A percentile compares a stretch with the other conserved stretches of the same genome.
Evolutionary conservation across 768 basidiomycete genomes (phyloP).

Genomic region (Sistotremastrum niveocremeum): DNA sequence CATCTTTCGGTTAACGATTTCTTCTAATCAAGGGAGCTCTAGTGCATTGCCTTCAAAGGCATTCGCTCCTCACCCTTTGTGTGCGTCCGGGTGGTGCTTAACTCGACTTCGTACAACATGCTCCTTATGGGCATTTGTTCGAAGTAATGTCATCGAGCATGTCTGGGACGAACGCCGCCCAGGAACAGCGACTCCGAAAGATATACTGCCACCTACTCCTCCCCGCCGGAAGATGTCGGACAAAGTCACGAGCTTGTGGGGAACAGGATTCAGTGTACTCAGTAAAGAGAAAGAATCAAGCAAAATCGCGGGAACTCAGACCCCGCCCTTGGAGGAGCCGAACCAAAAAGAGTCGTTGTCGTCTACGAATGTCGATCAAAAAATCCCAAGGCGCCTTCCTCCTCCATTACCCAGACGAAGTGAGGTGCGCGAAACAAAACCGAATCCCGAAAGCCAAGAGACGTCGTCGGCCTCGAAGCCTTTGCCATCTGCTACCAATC

Average conservation of each 20-base stretch:
- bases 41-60: constrained; percentile 20
- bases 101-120: constrained; percentile 75
- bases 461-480: background rate
- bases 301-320: background rate
- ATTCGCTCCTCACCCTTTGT: constrained; percentile 42
- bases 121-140: constrained; percentile 79
- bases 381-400: too few species aligned
- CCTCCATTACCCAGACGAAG: too few species aligned
- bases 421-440: too few species aligned
- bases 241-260: background rate
- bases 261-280: background rate
- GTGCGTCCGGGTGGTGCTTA: constrained; percentile 77
- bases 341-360: too few species aligned
- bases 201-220: constrained; percentile 20
- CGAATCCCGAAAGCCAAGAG: too few species aligned
- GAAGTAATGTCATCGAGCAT: constrained; percentile 68
- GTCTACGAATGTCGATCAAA: too few species aligned
- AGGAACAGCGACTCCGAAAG: constrained; percentile 26
- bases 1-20: constrained; percentile 14
- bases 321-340: background rate
- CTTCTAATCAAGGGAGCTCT: constrained; percentile 20
- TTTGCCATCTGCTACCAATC: background rate
- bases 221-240: constrained; percentile 6
- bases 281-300: background rate
- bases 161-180: constrained; percentile 61